phyloP scores from a whole-genome alignment of 208 protist genomes.

The Crithidia thermophila region DNA sequence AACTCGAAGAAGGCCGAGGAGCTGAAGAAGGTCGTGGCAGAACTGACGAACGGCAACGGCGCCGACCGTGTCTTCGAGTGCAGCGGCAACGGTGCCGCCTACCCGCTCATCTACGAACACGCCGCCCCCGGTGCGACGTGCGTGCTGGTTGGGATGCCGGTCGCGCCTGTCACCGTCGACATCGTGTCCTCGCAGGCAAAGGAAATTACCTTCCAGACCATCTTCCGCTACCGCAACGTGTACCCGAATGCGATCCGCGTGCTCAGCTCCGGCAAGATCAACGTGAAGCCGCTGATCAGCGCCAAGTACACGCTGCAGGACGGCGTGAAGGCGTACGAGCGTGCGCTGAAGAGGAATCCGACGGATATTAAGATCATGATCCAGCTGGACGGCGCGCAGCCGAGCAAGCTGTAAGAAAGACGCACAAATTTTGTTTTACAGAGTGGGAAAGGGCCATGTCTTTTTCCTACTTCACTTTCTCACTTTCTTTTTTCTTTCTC shows the following conservation, averaged over 20 bases:
- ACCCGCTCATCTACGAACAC: conserved; percentile 37
- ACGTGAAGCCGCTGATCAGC: conserved; percentile 54
- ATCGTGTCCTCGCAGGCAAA: conserved; percentile 44
- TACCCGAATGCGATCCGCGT: conserved; percentile 39
- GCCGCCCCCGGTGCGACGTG: conserved; percentile 42
- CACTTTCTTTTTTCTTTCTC: conserved; percentile 1
- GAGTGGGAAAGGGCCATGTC: too few relatives aligned
- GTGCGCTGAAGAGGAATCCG: conserved; percentile 35
- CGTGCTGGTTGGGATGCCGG: conserved; percentile 49
- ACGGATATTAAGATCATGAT: conserved; percentile 55
- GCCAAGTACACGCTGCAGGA: conserved; percentile 37
- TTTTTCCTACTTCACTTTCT: too few relatives aligned
- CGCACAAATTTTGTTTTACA: not conserved
- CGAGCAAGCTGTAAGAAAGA: conserved; percentile 19
- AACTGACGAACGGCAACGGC: conserved; percentile 35
- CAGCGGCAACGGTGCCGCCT: conserved; percentile 33
- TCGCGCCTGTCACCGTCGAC: conserved; percentile 32
- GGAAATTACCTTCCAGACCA: conserved; percentile 50
- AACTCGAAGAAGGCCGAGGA: conserved; percentile 24
- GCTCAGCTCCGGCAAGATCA: conserved; percentile 42
- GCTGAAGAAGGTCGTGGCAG: conserved; percentile 26
- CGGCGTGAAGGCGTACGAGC: conserved; percentile 36
- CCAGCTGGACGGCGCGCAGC: conserved; percentile 22
- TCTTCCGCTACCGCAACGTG: conserved; percentile 50
- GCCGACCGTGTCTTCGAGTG: conserved; percentile 51